Evolutionary conservation across 148 eudicot genomes (phyloP).

Genomic region (Silene latifolia): DNA sequence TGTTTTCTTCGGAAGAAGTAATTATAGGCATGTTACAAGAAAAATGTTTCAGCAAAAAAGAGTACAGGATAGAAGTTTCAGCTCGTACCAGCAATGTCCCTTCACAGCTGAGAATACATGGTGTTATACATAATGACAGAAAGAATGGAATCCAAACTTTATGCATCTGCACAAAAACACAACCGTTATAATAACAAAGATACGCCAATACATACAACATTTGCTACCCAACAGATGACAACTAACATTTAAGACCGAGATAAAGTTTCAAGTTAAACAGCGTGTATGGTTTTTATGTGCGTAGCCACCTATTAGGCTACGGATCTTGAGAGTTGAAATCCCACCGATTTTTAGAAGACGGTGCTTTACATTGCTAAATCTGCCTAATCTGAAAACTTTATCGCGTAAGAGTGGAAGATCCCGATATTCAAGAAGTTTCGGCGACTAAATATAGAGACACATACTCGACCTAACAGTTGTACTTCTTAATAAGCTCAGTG

Average conservation of each 20-base stretch:
- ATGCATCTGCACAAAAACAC: constrained; percentile 64
- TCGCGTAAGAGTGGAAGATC: too few relatives aligned
- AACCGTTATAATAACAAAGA: constrained; percentile 9
- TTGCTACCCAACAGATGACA: not conserved
- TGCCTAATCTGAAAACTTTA: too few relatives aligned
- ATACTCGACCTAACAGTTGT: not conserved
- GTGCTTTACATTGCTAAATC: too few relatives aligned
- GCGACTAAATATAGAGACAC: not conserved
- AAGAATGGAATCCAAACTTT: constrained; percentile 74
- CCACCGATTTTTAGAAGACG: too few relatives aligned
- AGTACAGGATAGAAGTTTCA: not conserved
- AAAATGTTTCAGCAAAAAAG: not conserved
- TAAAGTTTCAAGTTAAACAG: too few relatives aligned
- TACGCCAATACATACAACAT: not conserved
- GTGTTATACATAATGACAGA: constrained; percentile 62
- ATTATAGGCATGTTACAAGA: not conserved
- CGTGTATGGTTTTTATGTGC: too few relatives aligned
- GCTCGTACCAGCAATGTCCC: constrained; percentile 84
- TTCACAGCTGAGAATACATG: constrained; percentile 82
- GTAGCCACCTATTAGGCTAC: too few relatives aligned
- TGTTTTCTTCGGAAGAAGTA: too few relatives aligned
- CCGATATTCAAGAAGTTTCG: too few relatives aligned
- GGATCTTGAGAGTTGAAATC: too few relatives aligned
- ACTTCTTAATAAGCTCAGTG: not conserved
- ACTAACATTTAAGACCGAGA: not conserved